Percentiles rank a stretch among this genome's conserved stretches.
These are phyloP conservation scores for Annona squamosa DNA, from an alignment of 164 flowering plant species.

Conservation along the genomic window DNA sequence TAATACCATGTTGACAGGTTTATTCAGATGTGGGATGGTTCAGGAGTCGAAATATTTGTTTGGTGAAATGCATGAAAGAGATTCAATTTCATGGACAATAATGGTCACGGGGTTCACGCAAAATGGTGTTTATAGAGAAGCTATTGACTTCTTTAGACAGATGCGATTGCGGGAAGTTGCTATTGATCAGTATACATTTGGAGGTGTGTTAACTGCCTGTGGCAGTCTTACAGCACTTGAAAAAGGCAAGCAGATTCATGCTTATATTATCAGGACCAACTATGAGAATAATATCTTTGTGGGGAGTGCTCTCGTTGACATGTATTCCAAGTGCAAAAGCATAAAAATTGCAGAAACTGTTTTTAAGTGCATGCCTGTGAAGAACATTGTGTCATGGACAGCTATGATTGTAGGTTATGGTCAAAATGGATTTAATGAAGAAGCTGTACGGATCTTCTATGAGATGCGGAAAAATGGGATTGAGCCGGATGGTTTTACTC, in stretches of 20 bases:
- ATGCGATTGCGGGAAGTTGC: slow-evolving; percentile 48
- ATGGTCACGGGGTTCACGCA: slow-evolving; percentile 70
- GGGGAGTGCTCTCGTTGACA: slow-evolving; percentile 83
- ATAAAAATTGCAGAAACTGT: slow-evolving; percentile 53
- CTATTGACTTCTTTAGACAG: slow-evolving; percentile 43
- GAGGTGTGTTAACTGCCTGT: slow-evolving; percentile 75
- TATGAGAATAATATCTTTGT: slow-evolving; percentile 49
- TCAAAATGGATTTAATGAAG: slow-evolving; percentile 68
- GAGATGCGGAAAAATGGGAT: slow-evolving; percentile 64
- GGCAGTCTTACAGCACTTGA: slow-evolving; percentile 45
- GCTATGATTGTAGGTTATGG: slow-evolving; percentile 83
- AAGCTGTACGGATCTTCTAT: slow-evolving; percentile 51
- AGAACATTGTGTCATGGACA: slow-evolving; percentile 83
- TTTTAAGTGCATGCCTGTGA: slow-evolving; percentile 47
- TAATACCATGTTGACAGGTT: slow-evolving; percentile 50
- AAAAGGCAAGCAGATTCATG: slow-evolving; percentile 73
- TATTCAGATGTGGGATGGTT: slow-evolving; percentile 26
- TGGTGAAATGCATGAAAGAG: slow-evolving; percentile 39
- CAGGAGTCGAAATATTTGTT: slow-evolving; percentile 40
- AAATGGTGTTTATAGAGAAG: slow-evolving; percentile 50
- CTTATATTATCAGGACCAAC: slow-evolving; percentile 42
- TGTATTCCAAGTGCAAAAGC: slow-evolving; percentile 68
- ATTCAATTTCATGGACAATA: slow-evolving; percentile 73
- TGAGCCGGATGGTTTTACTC: slow-evolving; percentile 65
- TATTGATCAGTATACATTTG: slow-evolving; percentile 77